phyloP scores from a whole-genome alignment of 1,139 yeast genomes.

The Groenewaldozyma auringiensis region DNA sequence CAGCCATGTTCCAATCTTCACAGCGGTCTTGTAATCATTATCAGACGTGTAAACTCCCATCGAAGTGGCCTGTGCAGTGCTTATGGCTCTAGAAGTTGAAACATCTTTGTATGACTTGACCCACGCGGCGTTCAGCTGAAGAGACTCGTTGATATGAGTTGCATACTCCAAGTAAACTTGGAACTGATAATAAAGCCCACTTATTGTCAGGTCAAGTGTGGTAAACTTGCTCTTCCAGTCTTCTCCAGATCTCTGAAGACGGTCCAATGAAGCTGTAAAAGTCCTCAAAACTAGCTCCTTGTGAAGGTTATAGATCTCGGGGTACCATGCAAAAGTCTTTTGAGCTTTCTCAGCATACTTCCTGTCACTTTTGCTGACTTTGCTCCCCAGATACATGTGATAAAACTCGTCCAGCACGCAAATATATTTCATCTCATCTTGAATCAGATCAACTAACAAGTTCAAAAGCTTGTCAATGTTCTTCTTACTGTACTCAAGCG shows the following conservation, averaged over 20 bases:
- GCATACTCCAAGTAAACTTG: conserved; percentile 11
- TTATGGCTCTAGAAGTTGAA: not conserved
- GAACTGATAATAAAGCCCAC: conserved; percentile 8
- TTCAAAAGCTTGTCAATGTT: conserved; percentile 5
- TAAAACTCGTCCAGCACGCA: conserved; percentile 19
- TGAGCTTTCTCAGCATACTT: conserved; percentile 12
- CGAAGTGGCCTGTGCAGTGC: conserved; percentile 2
- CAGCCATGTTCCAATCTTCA: conserved; percentile 24
- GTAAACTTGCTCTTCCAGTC: conserved; percentile 4
- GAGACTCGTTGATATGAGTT: conserved; percentile 6
- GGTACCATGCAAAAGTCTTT: conserved; percentile 19
- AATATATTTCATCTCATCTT: conserved; percentile 19
- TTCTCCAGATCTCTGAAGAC: conserved; percentile 13
- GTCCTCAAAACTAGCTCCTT: conserved; percentile 15
- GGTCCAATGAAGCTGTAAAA: conserved; percentile 15
- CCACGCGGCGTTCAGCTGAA: conserved; percentile 4
- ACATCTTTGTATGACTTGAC: conserved; percentile 9
- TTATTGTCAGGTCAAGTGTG: conserved; percentile 7
- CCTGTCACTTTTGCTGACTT: conserved; percentile 11
- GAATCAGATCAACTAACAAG: conserved; percentile 13
- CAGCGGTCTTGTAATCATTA: conserved; percentile 16
- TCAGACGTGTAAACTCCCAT: conserved; percentile 12
- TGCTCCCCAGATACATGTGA: conserved; percentile 14
- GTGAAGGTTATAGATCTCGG: conserved; percentile 22
- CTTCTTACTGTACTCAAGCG: conserved; percentile 2